Conservation (phyloP, 805 yeast genomes). For the Saccharomycopsis vini region DNA sequence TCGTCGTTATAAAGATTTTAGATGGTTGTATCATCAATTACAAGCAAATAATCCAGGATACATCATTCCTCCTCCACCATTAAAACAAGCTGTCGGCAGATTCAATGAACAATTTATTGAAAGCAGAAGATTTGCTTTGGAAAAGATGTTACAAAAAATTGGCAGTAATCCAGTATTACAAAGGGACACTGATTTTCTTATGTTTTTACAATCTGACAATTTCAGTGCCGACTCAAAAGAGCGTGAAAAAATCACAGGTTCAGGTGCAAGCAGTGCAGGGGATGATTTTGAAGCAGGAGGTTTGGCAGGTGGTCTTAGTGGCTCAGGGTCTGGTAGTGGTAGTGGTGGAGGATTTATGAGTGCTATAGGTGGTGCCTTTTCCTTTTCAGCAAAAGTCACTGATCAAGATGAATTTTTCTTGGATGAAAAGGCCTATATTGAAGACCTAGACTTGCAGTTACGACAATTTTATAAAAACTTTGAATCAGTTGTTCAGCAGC, state of each 20-base stretch:
- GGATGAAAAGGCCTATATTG: slow-evolving; percentile 60
- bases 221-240: slow-evolving; percentile 62
- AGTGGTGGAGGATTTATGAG: slow-evolving; percentile 52
- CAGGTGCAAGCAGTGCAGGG: slow-evolving; percentile 38
- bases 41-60: slow-evolving; percentile 82
- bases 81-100: slow-evolving; percentile 86
- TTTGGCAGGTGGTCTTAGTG: slow-evolving; percentile 27
- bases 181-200: slow-evolving; percentile 63
- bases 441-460: slow-evolving; percentile 64
- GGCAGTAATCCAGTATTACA: slow-evolving; percentile 46
- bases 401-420: slow-evolving; percentile 77
- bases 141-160: slow-evolving; percentile 76
- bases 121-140: slow-evolving; percentile 72
- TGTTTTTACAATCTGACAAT: slow-evolving; percentile 69
- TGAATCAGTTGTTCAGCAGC: slow-evolving; percentile 64
- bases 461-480: slow-evolving; percentile 59
- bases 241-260: slow-evolving; percentile 52
- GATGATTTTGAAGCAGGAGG: slow-evolving; percentile 24
- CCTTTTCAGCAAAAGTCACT: slow-evolving; percentile 51
- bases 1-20: slow-evolving; percentile 82
- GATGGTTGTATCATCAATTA: slow-evolving; percentile 89
- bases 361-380: slow-evolving; percentile 53
- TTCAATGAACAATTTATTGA: slow-evolving; percentile 88
- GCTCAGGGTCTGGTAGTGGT: slow-evolving; percentile 28
- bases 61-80: slow-evolving; percentile 93